These are phyloP conservation scores for Allium sativum DNA, from an alignment of 106 monocot species.

Conservation along the genomic window DNA sequence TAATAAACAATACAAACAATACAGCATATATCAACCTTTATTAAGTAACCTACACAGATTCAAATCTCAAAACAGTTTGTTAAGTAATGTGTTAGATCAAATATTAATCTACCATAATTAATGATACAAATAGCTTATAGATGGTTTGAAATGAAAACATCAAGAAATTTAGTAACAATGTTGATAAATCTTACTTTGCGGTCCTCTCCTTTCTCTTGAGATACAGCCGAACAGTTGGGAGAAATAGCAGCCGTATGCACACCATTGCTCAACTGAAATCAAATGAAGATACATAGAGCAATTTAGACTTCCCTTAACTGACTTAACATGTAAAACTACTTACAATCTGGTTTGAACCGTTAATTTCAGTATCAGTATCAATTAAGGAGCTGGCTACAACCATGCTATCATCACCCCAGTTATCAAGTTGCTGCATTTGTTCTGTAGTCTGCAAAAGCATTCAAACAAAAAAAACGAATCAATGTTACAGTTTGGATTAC, in stretches of 20 bases:
- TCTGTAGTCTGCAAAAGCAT: conserved; percentile 16
- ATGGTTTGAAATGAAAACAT: background rate
- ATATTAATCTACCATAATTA: too few species aligned
- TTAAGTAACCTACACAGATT: too few species aligned
- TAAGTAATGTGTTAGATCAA: too few species aligned
- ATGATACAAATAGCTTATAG: too few species aligned
- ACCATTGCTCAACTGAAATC: conserved; percentile 21
- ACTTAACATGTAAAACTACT: background rate
- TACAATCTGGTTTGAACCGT: conserved; percentile 29
- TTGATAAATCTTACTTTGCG: conserved; percentile 28
- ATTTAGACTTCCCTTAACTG: background rate
- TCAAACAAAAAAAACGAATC: background rate
- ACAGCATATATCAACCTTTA: too few species aligned
- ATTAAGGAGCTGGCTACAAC: conserved; percentile 38
- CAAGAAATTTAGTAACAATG: background rate
- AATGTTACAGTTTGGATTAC: too few species aligned
- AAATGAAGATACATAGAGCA: background rate
- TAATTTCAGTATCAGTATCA: conserved; percentile 46
- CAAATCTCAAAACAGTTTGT: too few species aligned
- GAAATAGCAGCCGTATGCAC: conserved; percentile 11
- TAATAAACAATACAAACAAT: too few species aligned
- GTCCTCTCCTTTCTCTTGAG: conserved; percentile 40
- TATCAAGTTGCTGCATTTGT: conserved; percentile 38
- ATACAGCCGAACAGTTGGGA: conserved; percentile 28
- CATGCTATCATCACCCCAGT: conserved; percentile 56